These are phyloP conservation scores for Hypericum androsaemum DNA, from an alignment of 345 rosid species.

Conservation along the genomic window DNA sequence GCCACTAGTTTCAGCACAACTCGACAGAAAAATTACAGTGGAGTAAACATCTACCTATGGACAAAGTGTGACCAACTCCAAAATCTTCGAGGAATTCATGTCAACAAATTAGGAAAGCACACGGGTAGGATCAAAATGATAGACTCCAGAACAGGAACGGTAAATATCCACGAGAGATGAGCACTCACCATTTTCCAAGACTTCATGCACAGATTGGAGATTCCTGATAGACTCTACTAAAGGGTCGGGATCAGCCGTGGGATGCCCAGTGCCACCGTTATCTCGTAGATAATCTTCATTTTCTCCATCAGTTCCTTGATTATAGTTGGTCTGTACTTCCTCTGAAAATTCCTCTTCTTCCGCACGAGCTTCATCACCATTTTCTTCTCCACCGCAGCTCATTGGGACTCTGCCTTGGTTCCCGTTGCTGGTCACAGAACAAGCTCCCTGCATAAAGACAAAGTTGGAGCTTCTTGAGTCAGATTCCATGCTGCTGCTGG, in stretches of 20 bases:
- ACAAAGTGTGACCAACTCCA: no score
- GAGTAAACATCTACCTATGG: no score
- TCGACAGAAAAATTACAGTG: no score
- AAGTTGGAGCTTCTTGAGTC: slow-evolving; percentile 82
- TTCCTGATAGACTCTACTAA: slow-evolving; percentile 37
- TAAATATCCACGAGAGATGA: slow-evolving; percentile 8
- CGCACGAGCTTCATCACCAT: slow-evolving; percentile 38
- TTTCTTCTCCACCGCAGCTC: slow-evolving; percentile 49
- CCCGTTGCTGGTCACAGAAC: slow-evolving; percentile 40
- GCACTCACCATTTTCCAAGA: slow-evolving; percentile 45
- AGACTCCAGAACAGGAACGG: neutral
- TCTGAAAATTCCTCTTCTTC: slow-evolving; percentile 26
- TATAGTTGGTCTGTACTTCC: slow-evolving; percentile 34
- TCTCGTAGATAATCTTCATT: slow-evolving; percentile 31
- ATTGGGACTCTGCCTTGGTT: slow-evolving; percentile 32
- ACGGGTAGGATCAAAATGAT: neutral
- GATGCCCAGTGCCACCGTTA: slow-evolving; percentile 29
- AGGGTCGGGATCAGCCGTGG: slow-evolving; percentile 38
- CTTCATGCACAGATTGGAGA: slow-evolving; percentile 57
- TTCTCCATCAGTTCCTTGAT: slow-evolving; percentile 31
- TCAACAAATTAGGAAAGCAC: no score
- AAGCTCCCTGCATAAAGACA: slow-evolving; percentile 63
- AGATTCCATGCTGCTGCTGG: slow-evolving; percentile 74
- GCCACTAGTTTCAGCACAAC: no score
- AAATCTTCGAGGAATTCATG: no score